Conservation (phyloP, 192 early-diverging fungal species). For the Linnemannia exigua region DNA sequence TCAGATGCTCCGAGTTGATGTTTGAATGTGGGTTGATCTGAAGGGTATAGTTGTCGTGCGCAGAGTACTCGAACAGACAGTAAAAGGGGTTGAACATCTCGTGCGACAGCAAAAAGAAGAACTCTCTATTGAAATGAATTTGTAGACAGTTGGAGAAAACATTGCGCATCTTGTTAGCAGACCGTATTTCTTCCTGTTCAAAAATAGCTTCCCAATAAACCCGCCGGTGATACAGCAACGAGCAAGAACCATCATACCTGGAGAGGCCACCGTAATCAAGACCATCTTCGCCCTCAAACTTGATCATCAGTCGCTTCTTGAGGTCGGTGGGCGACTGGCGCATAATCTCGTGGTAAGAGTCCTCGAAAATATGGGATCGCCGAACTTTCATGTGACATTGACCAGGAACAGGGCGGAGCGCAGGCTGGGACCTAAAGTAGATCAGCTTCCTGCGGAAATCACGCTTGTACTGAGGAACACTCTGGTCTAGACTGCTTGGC, state of each 20-base stretch:
- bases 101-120: conserved; percentile 97
- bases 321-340: conserved; percentile 89
- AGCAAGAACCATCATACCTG: too few relatives aligned
- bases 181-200: too few relatives aligned
- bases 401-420: conserved; percentile 88
- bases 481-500: conserved; percentile 86
- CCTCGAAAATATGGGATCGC: conserved; percentile 93
- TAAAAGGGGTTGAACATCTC: conserved; percentile 99
- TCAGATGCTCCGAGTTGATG: conserved; percentile 97
- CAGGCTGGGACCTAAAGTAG: conserved; percentile 95
- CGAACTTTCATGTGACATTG: conserved; percentile 95
- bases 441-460: conserved; percentile 98
- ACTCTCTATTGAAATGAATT: conserved; percentile 79
- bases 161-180: too few relatives aligned
- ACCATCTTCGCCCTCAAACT: conserved; percentile 98
- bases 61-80: conserved; percentile 97
- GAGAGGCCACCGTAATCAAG: conserved; percentile 98
- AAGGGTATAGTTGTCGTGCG: conserved; percentile 97
- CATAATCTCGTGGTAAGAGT: conserved; percentile 97
- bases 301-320: conserved; percentile 98
- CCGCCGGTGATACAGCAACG: too few relatives aligned
- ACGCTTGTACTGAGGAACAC: conserved; percentile 98
- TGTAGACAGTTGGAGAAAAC: too few relatives aligned
- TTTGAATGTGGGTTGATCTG: conserved; percentile 97
- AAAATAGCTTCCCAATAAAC: background rate